Base-by-base conservation (phyloP, 2,329 filamentous ascomycete species). In the Alternaria conjuncta region DNA sequence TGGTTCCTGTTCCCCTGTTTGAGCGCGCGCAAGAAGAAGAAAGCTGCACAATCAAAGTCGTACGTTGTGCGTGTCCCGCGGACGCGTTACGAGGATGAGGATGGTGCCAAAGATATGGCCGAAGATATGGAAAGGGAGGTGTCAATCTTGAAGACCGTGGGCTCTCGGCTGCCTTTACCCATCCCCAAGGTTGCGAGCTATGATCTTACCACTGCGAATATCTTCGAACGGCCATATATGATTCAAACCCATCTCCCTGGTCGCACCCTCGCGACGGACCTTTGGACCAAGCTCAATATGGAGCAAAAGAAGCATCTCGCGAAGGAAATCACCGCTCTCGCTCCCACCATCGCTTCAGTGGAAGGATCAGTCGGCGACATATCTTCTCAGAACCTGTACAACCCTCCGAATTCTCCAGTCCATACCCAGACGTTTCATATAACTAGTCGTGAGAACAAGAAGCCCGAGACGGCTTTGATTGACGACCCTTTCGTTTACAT, bases 61-160 rank as follows among this genome's bases (percentile, higher is more conserved):
- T 69, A 68, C 28, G 26, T 70, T n/a, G 9, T 71, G 4, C 67
- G 67, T 3, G 54, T 70, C 3, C 61, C 63, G 12, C 62, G 66
- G 0, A 11, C 8, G 2, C 20, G 43, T 3, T 18, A 7, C 3
- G 30, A n/a, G 5, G 28, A 23, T 10, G 60, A 68, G 11, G 8
- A 41, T n/a, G 1, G 43, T 21, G 50, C 62, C 7, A 18, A 64
- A 28, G 46, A 43, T 2, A 57, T 59, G 9, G 21, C 63, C 20
- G 20, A 60, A 4, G 50, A 32, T 2, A 55, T 63, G n/a, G 5
- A 45, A 8, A 12, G 46, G 2, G 44, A 66, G 5, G 25, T 71
- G n/a, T 32, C 54, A 5, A 51, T 58, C 1, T 8, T 71, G 21
- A 36, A 61, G 18, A 28, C 46, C 1, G 36, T 51, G 2, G 8